Percentiles rank a stretch among this genome's conserved stretches.
phyloP scores from a whole-genome alignment of 2,329 filamentous ascomycete genomes.

The Sarocladium oryzae region DNA sequence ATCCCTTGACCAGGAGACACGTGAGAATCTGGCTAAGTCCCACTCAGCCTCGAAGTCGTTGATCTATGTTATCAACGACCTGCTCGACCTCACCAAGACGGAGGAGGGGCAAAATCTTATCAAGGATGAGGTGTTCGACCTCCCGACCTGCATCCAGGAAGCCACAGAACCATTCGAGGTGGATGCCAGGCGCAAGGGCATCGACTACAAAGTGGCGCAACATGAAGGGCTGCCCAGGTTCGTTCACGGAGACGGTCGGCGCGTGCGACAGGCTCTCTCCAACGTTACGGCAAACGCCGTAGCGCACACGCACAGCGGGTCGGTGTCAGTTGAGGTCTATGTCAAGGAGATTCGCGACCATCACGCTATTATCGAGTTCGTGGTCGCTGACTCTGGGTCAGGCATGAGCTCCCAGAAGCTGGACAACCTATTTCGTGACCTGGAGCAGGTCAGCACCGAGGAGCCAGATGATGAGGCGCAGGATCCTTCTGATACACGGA shows the following conservation, averaged over 20 bases:
- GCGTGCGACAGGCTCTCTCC: slow-evolving; percentile 74
- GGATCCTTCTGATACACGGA: slow-evolving; percentile 29
- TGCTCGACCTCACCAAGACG: slow-evolving; percentile 81
- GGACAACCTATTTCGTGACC: slow-evolving; percentile 50
- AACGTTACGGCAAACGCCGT: slow-evolving; percentile 84
- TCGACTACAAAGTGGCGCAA: slow-evolving; percentile 61
- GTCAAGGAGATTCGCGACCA: slow-evolving; percentile 42
- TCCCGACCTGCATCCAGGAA: slow-evolving; percentile 65
- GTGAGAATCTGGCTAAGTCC: slow-evolving; percentile 77
- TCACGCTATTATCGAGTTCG: slow-evolving; percentile 64
- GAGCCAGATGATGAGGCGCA: slow-evolving; percentile 25
- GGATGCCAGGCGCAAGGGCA: slow-evolving; percentile 69
- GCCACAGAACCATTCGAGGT: slow-evolving; percentile 67
- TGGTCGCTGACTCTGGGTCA: slow-evolving; percentile 66
- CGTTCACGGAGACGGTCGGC: slow-evolving; percentile 73
- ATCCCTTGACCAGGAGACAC: slow-evolving; percentile 68
- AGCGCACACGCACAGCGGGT: slow-evolving; percentile 64
- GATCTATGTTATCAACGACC: slow-evolving; percentile 90
- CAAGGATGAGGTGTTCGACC: slow-evolving; percentile 74
- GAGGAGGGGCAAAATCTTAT: slow-evolving; percentile 75
- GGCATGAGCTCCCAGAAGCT: slow-evolving; percentile 61
- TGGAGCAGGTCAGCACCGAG: slow-evolving; percentile 51
- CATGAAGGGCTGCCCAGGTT: slow-evolving; percentile 62
- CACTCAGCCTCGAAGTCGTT: slow-evolving; percentile 89
- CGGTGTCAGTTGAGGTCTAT: slow-evolving; percentile 64